Percentiles rank a stretch among this genome's conserved stretches.
Conservation (phyloP, 1,139 yeast species). For the Debaryomyces psychrophilus region DNA sequence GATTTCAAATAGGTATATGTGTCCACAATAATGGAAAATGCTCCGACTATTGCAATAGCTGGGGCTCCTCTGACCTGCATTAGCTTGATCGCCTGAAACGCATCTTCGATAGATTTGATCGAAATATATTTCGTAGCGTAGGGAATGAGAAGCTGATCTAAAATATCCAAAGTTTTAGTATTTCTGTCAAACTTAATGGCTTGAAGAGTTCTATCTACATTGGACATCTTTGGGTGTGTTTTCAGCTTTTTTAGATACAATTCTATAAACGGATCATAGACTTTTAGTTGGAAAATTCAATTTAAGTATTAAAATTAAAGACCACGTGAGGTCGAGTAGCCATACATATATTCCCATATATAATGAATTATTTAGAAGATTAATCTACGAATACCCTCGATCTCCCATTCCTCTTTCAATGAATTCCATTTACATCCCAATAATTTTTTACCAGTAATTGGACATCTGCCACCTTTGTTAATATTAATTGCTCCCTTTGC, state of each 20-base stretch:
- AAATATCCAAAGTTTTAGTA: conserved; percentile 53
- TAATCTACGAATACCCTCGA: conserved; percentile 73
- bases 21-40: conserved; percentile 81
- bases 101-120: conserved; percentile 66
- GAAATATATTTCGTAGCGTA: conserved; percentile 70
- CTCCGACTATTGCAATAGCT: conserved; percentile 95
- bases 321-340: conserved; percentile 8
- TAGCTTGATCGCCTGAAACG: conserved; percentile 74
- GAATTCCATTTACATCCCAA: conserved; percentile 72
- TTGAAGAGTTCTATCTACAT: conserved; percentile 41
- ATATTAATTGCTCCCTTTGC: conserved; percentile 28
- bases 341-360: background rate
- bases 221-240: background rate
- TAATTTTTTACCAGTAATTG: conserved; percentile 74
- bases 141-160: conserved; percentile 85
- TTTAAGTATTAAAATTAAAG: background rate
- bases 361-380: conserved; percentile 43
- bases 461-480: conserved; percentile 75
- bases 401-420: conserved; percentile 64
- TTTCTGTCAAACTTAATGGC: conserved; percentile 70
- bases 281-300: background rate
- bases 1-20: conserved; percentile 31
- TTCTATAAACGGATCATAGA: too few relatives aligned
- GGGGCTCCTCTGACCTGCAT: conserved; percentile 99
- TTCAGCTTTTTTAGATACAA: background rate